Percentiles rank a stretch among this genome's conserved stretches.
These are phyloP conservation scores for Coemansia sp. DNA, from an alignment of 192 early-diverging fungal species.

Conservation along the genomic window DNA sequence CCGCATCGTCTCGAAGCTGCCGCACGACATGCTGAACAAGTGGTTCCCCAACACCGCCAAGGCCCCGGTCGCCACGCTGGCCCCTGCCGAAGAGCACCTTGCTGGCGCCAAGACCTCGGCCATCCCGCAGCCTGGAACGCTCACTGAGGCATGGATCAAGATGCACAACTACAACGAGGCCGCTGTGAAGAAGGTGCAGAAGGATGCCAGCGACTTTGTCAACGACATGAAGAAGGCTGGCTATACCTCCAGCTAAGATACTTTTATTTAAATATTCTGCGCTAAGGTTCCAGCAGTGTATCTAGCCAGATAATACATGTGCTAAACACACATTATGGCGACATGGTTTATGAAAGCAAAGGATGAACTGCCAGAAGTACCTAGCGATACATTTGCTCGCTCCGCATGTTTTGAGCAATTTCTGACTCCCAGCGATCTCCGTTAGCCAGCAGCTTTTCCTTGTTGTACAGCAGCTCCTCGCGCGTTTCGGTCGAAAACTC, in stretches of 20 bases:
- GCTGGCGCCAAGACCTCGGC: not conserved
- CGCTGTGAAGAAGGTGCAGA: slow-evolving; percentile 15
- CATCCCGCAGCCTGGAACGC: slow-evolving; percentile 33
- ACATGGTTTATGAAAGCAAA: no score
- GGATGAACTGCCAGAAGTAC: no score
- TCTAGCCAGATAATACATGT: not conserved
- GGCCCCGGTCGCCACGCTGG: not conserved
- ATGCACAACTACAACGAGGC: slow-evolving; percentile 30
- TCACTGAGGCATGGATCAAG: slow-evolving; percentile 35
- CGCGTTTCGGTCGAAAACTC: slow-evolving; percentile 95
- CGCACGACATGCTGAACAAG: slow-evolving; percentile 19
- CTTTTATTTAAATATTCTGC: slow-evolving; percentile 6
- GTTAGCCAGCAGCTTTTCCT: slow-evolving; percentile 93
- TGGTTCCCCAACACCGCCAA: slow-evolving; percentile 45
- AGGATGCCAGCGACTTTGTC: slow-evolving; percentile 31
- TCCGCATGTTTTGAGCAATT: slow-evolving; percentile 70
- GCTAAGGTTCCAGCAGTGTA: no score
- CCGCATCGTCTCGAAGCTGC: slow-evolving; percentile 16
- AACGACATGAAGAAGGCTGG: slow-evolving; percentile 42
- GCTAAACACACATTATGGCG: no score
- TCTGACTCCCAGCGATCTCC: slow-evolving; percentile 98
- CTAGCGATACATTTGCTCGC: slow-evolving; percentile 62
- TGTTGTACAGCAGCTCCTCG: slow-evolving; percentile 97
- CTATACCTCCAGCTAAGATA: slow-evolving; percentile 37
- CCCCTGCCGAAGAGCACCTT: slow-evolving; percentile 1